A percentile compares a stretch with the other conserved stretches of the same genome.
phyloP scores from a whole-genome alignment of 2,329 filamentous ascomycete genomes.

The Cladosporium phlei region DNA sequence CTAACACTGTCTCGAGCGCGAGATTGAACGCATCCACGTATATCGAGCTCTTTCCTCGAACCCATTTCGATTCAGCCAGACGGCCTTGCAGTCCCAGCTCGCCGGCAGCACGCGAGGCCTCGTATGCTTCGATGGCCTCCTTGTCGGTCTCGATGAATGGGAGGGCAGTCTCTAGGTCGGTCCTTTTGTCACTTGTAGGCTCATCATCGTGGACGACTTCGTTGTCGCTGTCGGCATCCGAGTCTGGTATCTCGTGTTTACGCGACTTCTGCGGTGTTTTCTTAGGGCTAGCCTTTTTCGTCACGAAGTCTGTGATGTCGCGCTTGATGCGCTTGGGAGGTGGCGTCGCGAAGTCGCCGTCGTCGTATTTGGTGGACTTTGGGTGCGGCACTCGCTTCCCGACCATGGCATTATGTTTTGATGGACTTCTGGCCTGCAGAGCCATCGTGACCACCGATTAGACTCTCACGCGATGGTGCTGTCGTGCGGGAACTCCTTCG shows the following conservation, averaged over 20 bases:
- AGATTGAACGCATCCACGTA: slow-evolving; percentile 98
- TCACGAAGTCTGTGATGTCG: slow-evolving; percentile 19
- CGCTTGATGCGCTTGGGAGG: slow-evolving; percentile 41
- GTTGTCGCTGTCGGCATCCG: slow-evolving; percentile 29
- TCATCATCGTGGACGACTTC: slow-evolving; percentile 24
- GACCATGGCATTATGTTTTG: slow-evolving; percentile 47
- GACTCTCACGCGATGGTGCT: neutral
- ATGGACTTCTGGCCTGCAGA: slow-evolving; percentile 38
- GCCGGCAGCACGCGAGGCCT: slow-evolving; percentile 58
- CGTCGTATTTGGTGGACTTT: slow-evolving; percentile 42
- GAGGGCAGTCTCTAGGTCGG: slow-evolving; percentile 67
- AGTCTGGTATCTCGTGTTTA: slow-evolving; percentile 26
- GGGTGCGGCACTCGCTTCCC: slow-evolving; percentile 41
- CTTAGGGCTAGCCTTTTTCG: slow-evolving; percentile 9
- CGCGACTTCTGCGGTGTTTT: slow-evolving; percentile 19
- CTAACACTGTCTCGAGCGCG: slow-evolving; percentile 80
- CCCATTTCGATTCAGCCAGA: slow-evolving; percentile 60
- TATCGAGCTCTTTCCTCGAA: slow-evolving; percentile 76
- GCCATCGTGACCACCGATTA: slow-evolving; percentile 13
- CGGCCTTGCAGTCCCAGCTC: slow-evolving; percentile 42
- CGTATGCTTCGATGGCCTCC: slow-evolving; percentile 74
- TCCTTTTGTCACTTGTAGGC: slow-evolving; percentile 42
- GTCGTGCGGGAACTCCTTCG: no score
- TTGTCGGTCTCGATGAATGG: slow-evolving; percentile 63
- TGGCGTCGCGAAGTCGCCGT: slow-evolving; percentile 31